Percentiles rank a stretch among this genome's conserved stretches.
phyloP scores from a whole-genome alignment of 2,329 filamentous ascomycete genomes.

The Penicillium sp. region DNA sequence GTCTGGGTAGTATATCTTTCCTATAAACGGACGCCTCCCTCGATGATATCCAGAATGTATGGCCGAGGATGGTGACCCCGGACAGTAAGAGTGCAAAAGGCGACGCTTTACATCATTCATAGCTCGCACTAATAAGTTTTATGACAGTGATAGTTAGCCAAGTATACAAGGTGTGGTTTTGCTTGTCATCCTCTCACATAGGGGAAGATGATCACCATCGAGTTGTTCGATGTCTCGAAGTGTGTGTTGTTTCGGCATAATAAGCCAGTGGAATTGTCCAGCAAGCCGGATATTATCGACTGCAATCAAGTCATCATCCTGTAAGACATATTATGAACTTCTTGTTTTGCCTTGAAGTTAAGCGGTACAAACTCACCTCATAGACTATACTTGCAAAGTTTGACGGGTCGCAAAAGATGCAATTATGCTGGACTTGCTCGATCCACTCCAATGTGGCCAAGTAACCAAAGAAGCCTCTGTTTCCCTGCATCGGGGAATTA shows the following conservation, averaged over 20 bases:
- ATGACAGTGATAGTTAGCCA: not conserved
- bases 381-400: slow-evolving; percentile 1
- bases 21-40: not conserved
- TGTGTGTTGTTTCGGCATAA: not conserved
- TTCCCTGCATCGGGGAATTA: not conserved
- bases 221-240: not conserved
- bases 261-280: not conserved
- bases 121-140: not conserved
- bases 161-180: not conserved
- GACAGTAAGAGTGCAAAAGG: not conserved
- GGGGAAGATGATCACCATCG: not conserved
- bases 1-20: not conserved
- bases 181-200: not conserved
- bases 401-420: not conserved
- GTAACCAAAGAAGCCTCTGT: not conserved
- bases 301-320: not conserved
- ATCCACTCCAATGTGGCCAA: not conserved
- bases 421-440: slow-evolving; percentile 1
- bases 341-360: not conserved
- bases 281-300: not conserved
- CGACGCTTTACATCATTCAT: not conserved
- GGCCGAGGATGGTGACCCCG: not conserved
- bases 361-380: not conserved
- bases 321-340: not conserved
- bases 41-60: not conserved